These are phyloP conservation scores for Fraxinus angustifolia DNA, from an alignment of 305 asterid species.

Conservation along the genomic window DNA sequence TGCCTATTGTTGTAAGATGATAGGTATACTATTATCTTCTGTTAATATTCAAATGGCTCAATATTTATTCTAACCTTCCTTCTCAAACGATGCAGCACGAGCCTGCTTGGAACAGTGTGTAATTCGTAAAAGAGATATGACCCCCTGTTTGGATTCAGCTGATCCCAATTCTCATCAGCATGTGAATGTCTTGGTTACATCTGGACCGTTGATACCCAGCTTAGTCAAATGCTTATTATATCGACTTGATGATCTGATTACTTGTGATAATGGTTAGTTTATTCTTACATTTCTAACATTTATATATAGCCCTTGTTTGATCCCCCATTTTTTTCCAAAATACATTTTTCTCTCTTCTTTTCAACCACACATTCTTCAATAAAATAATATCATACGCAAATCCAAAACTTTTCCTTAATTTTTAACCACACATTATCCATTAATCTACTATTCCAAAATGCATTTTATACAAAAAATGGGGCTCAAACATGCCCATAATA, in stretches of 20 bases:
- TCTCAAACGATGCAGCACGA: constrained; percentile 47
- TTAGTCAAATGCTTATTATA: constrained; percentile 83
- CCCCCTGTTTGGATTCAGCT: constrained; percentile 29
- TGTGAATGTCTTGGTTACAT: constrained; percentile 80
- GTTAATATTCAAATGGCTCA: not conserved
- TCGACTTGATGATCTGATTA: constrained; percentile 55
- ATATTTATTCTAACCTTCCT: not conserved
- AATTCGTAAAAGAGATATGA: constrained; percentile 36
- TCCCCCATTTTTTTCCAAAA: not conserved
- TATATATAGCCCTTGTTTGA: not conserved
- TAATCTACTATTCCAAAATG: not conserved
- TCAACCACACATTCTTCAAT: not conserved
- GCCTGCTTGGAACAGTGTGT: constrained; percentile 82
- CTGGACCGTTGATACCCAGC: constrained; percentile 91
- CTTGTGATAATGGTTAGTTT: constrained; percentile 70
- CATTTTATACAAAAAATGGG: not conserved
- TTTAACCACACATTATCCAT: not conserved
- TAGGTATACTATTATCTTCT: not conserved
- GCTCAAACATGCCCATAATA: not conserved
- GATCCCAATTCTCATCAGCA: constrained; percentile 43
- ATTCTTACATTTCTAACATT: not conserved
- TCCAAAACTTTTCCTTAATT: not conserved
- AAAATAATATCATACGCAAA: too few relatives aligned
- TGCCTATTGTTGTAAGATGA: not conserved
- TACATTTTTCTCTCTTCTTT: not conserved